Evolutionary conservation across 2,329 filamentous ascomycete species (phyloP).

Genomic region (Aspergillus udagawae): DNA sequence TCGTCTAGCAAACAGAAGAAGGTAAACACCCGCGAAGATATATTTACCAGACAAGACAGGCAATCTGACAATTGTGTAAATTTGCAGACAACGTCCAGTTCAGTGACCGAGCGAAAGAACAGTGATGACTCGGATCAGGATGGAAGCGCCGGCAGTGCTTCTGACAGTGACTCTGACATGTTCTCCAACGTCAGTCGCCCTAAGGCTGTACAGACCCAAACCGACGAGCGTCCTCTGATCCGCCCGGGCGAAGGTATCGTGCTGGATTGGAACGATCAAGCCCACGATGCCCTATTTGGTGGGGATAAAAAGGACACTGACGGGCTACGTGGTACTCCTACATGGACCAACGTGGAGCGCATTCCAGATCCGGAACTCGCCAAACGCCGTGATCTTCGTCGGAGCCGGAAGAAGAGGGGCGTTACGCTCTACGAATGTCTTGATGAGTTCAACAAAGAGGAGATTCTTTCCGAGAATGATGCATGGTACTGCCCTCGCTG

Average conservation of each 20-base stretch:
- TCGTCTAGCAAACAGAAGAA: conserved; percentile 14
- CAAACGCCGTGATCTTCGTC: conserved; percentile 59
- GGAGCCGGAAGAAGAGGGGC: conserved; percentile 65
- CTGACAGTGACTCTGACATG: conserved; percentile 29
- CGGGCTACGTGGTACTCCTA: conserved; percentile 57
- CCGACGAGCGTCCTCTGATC: conserved; percentile 61
- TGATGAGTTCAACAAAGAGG: conserved; percentile 89
- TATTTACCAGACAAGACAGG: conserved; percentile 2
- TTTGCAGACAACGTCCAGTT: conserved; percentile 3
- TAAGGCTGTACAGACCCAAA: conserved; percentile 18
- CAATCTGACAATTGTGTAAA: conserved; percentile 7
- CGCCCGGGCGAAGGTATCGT: conserved; percentile 79
- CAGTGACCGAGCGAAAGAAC: conserved; percentile 4
- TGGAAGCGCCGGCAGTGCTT: conserved; percentile 22
- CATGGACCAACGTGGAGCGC: conserved; percentile 52
- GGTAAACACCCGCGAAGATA: conserved; percentile 5
- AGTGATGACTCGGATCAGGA: conserved; percentile 17
- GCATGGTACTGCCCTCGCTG: conserved; percentile 97
- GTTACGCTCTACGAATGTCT: conserved; percentile 86
- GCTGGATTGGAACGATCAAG: conserved; percentile 75
- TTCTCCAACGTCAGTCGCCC: conserved; percentile 12
- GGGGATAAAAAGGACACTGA: conserved; percentile 41
- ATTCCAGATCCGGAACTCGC: conserved; percentile 61
- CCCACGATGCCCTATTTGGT: conserved; percentile 67
- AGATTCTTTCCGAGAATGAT: conserved; percentile 90